Evolutionary conservation across 2,329 filamentous ascomycete species (phyloP).

Genomic region (Rhinocladiella similis): DNA sequence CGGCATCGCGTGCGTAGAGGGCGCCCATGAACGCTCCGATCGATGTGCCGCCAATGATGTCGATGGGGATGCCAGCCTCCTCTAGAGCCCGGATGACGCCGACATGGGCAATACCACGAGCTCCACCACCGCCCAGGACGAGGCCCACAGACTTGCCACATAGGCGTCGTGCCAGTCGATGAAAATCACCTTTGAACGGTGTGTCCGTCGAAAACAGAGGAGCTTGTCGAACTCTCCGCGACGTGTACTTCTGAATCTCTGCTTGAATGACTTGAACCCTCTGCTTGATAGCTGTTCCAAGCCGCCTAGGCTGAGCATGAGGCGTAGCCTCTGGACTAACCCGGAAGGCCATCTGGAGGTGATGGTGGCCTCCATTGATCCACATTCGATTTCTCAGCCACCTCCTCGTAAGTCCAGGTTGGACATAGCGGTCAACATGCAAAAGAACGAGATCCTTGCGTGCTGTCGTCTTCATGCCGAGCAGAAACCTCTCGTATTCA

Average conservation of each 20-base stretch:
- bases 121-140: slow-evolving; percentile 90
- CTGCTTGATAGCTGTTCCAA: slow-evolving; percentile 85
- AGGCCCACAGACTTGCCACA: slow-evolving; percentile 94
- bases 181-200: slow-evolving; percentile 94
- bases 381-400: slow-evolving; percentile 93
- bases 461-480: slow-evolving; percentile 96
- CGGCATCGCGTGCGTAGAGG: slow-evolving; percentile 91
- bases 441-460: slow-evolving; percentile 88
- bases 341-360: slow-evolving; percentile 92
- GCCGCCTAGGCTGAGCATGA: slow-evolving; percentile 71
- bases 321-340: slow-evolving; percentile 70
- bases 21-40: slow-evolving; percentile 96
- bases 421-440: slow-evolving; percentile 84
- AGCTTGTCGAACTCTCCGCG: slow-evolving; percentile 81
- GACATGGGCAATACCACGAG: slow-evolving; percentile 86
- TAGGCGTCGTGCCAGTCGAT: slow-evolving; percentile 82
- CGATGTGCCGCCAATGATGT: slow-evolving; percentile 91
- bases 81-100: slow-evolving; percentile 94
- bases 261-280: slow-evolving; percentile 92
- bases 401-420: slow-evolving; percentile 77
- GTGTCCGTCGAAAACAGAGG: slow-evolving; percentile 89
- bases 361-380: slow-evolving; percentile 97
- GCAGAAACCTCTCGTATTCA: slow-evolving; percentile 92
- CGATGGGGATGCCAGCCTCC: slow-evolving; percentile 93
- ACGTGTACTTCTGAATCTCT: slow-evolving; percentile 98